Evolutionary conservation across 148 eudicot species (phyloP).

Genomic region (Silene uniflora): DNA sequence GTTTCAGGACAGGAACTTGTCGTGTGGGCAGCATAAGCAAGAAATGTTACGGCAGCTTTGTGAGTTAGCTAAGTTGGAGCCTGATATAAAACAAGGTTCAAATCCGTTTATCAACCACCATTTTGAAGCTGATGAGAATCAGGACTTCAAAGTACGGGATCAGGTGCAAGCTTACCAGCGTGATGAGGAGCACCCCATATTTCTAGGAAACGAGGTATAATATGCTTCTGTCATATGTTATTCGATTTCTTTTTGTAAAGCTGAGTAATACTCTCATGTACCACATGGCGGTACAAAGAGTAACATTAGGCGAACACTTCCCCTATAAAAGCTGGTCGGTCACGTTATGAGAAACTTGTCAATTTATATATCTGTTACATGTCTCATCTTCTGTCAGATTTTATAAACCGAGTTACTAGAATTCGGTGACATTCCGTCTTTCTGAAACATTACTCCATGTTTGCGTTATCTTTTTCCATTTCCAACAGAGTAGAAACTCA

Average conservation of each 20-base stretch:
- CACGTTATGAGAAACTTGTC: no score
- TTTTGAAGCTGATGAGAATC: conserved; percentile 21
- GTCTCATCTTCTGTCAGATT: no score
- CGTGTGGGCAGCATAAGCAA: conserved; percentile 65
- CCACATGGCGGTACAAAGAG: no score
- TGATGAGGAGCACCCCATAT: conserved; percentile 20
- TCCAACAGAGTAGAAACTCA: no score
- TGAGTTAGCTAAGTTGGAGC: conserved; percentile 55
- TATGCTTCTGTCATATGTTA: not conserved
- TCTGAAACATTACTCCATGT: no score
- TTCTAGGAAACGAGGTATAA: conserved; percentile 46
- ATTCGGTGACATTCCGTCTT: no score
- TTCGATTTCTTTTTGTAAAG: no score
- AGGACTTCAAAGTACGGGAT: conserved; percentile 28
- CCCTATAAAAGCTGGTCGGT: no score
- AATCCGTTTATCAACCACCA: conserved; percentile 24
- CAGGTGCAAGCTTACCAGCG: conserved; percentile 22
- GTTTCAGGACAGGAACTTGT: conserved; percentile 60
- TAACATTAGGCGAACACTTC: no score
- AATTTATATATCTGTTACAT: not conserved
- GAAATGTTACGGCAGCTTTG: conserved; percentile 69
- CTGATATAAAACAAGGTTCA: conserved; percentile 28
- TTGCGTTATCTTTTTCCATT: no score
- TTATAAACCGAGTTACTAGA: no score
- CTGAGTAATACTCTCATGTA: no score